Base-by-base conservation (phyloP, 2,329 filamentous ascomycete species). In the Arthrobotrys musiformis region DNA sequence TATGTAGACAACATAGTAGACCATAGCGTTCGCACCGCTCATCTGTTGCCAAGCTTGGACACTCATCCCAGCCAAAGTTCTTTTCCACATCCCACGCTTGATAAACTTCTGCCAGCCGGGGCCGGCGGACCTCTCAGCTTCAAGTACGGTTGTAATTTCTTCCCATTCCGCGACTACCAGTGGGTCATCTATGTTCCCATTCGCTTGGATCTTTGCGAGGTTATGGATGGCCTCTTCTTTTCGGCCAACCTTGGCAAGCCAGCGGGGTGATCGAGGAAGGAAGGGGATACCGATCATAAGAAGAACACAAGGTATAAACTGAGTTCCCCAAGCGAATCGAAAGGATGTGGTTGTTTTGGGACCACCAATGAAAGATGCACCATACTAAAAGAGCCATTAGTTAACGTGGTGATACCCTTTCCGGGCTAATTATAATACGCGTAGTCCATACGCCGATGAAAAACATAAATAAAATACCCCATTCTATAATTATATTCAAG, bases 1-100 rank as follows among this genome's bases (percentile, higher is more conserved):
- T 75, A 89, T 87, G 81, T 89, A 89, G 2, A 88, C 86, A 73
- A 90, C 86, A 72, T 90, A 90, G 82, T 89, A 88, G 79, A 87
- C 86, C 50, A 87, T 87, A 1, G 88, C 86, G 62, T 89, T 89
- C 62, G 87, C 88, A 5, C 87, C 87, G 0, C 87, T 85, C 15
- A 89, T 81, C 56, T 89, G 88, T 44, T 88, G 87, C 87, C 84
- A 89, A 15, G 88, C 85, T 81, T 89, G 87, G 0, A 86, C 87
- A 22, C 85, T 86, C 13, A 87, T 82, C 2, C 85, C 87, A 60
- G 85, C 87, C 1, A 87, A 44, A 0, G 87, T 88, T 2, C 87
- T 84, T 80, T 86, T 85, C 82, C 88, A 84, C 82, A 88, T 85
- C 0, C 83, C 81, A 0, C 84, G 84, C 0, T 84, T 85, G 56